These are phyloP conservation scores for Fusarium sp. DNA, from an alignment of 2,329 filamentous ascomycete species.

Conservation along the genomic window DNA sequence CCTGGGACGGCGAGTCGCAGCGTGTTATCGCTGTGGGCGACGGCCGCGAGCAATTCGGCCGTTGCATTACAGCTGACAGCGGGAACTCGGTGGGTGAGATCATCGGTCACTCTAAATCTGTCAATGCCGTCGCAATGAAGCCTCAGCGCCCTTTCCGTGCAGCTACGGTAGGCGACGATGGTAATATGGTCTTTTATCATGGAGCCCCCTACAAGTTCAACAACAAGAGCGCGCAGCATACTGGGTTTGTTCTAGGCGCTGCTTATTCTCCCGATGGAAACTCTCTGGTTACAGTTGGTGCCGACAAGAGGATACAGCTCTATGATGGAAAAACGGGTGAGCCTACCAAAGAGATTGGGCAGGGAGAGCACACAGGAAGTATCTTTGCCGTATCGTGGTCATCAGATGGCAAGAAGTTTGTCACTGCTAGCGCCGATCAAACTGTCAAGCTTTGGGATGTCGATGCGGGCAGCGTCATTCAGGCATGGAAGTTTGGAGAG, in stretches of 20 bases:
- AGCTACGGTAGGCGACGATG: constrained; percentile 91
- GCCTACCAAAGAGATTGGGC: constrained; percentile 79
- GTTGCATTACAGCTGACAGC: constrained; percentile 94
- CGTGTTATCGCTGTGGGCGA: constrained; percentile 96
- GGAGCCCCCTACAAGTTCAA: constrained; percentile 97
- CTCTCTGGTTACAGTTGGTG: constrained; percentile 86
- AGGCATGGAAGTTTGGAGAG: constrained; percentile 89
- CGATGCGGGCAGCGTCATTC: constrained; percentile 79
- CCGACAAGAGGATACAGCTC: constrained; percentile 91
- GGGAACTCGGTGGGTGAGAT: constrained; percentile 97
- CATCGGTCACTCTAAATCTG: constrained; percentile 86
- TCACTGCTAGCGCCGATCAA: constrained; percentile 93
- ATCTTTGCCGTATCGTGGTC: constrained; percentile 95
- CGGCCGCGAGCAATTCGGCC: constrained; percentile 91
- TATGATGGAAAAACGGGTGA: constrained; percentile 98
- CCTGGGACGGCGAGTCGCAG: constrained; percentile 97
- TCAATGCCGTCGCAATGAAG: constrained; percentile 92
- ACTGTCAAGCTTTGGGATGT: constrained; percentile 96
- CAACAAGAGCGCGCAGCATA: constrained; percentile 83
- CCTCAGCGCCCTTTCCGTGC: constrained; percentile 92
- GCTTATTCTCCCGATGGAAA: constrained; percentile 92
- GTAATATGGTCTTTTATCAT: constrained; percentile 89
- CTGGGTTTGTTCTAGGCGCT: constrained; percentile 88
- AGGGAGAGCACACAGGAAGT: constrained; percentile 89
- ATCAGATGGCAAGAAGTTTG: constrained; percentile 85